Conservation (phyloP, 2,329 filamentous ascomycete species). For the Phyllosticta citrichinensis region DNA sequence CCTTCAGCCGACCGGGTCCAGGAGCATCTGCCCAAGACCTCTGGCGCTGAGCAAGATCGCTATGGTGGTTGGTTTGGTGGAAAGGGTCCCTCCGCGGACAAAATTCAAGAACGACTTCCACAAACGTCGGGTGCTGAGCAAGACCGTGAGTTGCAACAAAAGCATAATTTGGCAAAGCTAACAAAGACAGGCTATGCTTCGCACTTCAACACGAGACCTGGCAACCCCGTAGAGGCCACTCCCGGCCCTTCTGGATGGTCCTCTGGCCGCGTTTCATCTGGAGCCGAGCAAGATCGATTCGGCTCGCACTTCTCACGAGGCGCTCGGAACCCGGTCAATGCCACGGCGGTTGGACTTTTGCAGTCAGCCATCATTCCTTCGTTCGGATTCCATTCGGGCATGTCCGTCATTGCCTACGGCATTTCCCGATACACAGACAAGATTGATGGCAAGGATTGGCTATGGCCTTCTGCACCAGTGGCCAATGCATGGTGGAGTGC, state of each 20-base stretch:
- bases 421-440: slow-evolving; percentile 42
- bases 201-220: neutral
- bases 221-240: slow-evolving; percentile 1
- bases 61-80: slow-evolving; percentile 6
- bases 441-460: slow-evolving; percentile 52
- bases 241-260: slow-evolving; percentile 1
- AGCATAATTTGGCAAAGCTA: neutral
- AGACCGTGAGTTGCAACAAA: neutral
- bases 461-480: slow-evolving; percentile 47
- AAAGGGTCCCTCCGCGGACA: neutral
- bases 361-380: slow-evolving; percentile 46
- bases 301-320: slow-evolving; percentile 3
- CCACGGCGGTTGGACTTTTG: slow-evolving; percentile 38
- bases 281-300: slow-evolving; percentile 9
- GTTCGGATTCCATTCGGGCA: slow-evolving; percentile 42
- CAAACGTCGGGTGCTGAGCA: slow-evolving; percentile 5
- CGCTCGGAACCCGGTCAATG: slow-evolving; percentile 4
- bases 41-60: slow-evolving; percentile 4
- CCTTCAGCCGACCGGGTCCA: neutral
- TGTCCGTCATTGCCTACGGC: slow-evolving; percentile 43
- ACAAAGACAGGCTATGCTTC: neutral
- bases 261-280: neutral
- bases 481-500: slow-evolving; percentile 52
- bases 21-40: neutral
- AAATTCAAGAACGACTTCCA: slow-evolving; percentile 1